These are phyloP conservation scores for Plasmodium cynomolgi DNA, from an alignment of 169 alveolate species.

Conservation along the genomic window DNA sequence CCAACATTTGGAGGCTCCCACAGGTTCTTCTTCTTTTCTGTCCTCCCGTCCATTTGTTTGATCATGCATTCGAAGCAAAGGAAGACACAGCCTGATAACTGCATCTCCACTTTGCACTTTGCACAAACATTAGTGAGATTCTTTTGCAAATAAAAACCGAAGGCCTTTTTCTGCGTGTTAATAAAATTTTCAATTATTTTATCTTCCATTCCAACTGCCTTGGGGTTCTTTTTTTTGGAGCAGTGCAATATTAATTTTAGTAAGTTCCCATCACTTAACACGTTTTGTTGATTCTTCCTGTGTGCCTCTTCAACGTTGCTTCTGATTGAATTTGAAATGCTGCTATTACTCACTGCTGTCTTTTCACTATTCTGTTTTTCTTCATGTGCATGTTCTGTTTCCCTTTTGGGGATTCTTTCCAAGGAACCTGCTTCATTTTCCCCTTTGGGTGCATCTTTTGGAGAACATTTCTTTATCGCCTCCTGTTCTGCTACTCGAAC, in stretches of 20 bases:
- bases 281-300: background rate
- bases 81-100: constrained; percentile 12
- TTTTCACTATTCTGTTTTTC: background rate
- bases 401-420: background rate
- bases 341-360: background rate
- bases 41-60: constrained; percentile 12
- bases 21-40: background rate
- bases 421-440: background rate
- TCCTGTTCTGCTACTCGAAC: background rate
- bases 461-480: background rate
- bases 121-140: constrained; percentile 13
- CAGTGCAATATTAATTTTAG: constrained; percentile 12
- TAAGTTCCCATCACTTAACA: constrained; percentile 16
- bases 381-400: background rate
- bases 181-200: constrained; percentile 44
- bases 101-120: constrained; percentile 47
- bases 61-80: constrained; percentile 57
- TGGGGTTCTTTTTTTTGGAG: constrained; percentile 8
- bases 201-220: constrained; percentile 16
- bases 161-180: background rate
- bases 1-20: background rate
- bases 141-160: background rate
- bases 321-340: background rate
- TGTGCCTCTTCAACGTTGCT: background rate
- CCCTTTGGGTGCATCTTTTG: background rate